Conservation (phyloP, 2,329 filamentous ascomycete species). For the Ceratocystis cubensis region DNA sequence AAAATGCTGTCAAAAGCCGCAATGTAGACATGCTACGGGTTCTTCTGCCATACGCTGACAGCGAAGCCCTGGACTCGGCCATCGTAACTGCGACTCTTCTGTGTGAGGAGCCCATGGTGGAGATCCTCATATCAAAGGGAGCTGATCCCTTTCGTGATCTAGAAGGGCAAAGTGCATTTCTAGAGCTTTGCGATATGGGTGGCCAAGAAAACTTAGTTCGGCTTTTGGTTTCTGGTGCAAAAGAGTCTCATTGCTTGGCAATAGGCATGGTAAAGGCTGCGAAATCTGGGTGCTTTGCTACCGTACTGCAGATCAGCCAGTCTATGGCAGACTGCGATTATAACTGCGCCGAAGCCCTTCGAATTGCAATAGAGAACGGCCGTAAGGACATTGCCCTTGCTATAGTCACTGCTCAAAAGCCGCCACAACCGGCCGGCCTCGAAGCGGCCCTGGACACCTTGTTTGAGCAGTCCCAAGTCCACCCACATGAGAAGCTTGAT, state of each 20-base stretch:
- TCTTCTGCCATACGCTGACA: conserved; percentile 41
- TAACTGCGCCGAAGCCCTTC: conserved; percentile 41
- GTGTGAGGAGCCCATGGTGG: conserved; percentile 33
- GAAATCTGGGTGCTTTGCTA: conserved; percentile 37
- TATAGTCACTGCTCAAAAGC: conserved; percentile 40
- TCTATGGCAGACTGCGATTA: conserved; percentile 42
- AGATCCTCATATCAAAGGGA: conserved; percentile 40
- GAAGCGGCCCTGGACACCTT: conserved; percentile 40
- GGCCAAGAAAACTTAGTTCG: conserved; percentile 36
- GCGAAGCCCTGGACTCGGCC: conserved; percentile 37
- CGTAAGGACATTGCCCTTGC: conserved; percentile 44
- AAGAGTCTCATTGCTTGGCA: conserved; percentile 33
- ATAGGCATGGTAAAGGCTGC: conserved; percentile 41
- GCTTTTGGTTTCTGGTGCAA: conserved; percentile 38
- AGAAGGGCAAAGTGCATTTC: conserved; percentile 42
- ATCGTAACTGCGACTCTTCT: conserved; percentile 38
- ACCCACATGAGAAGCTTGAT: conserved; percentile 38
- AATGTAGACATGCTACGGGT: conserved; percentile 43
- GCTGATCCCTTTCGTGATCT: conserved; percentile 36
- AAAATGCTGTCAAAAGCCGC: conserved; percentile 38
- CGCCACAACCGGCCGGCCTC: conserved; percentile 37
- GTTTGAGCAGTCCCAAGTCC: conserved; percentile 35
- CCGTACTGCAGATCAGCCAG: conserved; percentile 39
- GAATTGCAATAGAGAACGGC: conserved; percentile 36
- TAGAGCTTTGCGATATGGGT: conserved; percentile 37